A percentile compares a stretch with the other conserved stretches of the same genome.
phyloP scores from a whole-genome alignment of 1,284 basidiomycete species.

The Kwoniella shivajii region DNA sequence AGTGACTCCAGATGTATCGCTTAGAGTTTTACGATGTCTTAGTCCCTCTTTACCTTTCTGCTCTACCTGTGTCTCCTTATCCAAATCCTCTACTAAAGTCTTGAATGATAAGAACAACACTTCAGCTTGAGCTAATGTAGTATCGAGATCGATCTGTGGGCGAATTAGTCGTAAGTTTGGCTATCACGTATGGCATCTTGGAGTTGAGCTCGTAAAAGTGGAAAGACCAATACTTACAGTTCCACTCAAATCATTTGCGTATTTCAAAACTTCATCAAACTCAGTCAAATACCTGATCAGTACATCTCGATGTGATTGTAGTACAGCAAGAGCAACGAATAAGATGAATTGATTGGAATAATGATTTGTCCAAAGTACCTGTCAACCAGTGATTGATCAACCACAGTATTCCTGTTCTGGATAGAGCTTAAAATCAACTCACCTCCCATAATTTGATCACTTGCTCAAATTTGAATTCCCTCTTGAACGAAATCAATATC shows the following conservation, averaged over 20 bases:
- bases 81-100: slow-evolving; percentile 77
- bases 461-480: slow-evolving; percentile 89
- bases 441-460: slow-evolving; percentile 90
- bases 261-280: slow-evolving; percentile 72
- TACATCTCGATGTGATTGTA: slow-evolving; percentile 91
- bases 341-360: slow-evolving; percentile 87
- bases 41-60: slow-evolving; percentile 1
- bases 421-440: slow-evolving; percentile 8
- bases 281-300: slow-evolving; percentile 90
- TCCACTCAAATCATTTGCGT: slow-evolving; percentile 90
- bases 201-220: background rate
- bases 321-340: slow-evolving; percentile 88
- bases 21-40: slow-evolving; percentile 3
- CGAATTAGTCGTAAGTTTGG: background rate
- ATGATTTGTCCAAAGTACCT: slow-evolving; percentile 85
- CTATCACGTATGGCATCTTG: background rate
- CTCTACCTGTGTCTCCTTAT: slow-evolving; percentile 49
- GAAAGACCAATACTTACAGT: slow-evolving; percentile 57
- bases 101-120: slow-evolving; percentile 70
- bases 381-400: background rate
- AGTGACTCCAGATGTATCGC: background rate
- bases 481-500: slow-evolving; percentile 79
- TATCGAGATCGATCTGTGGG: slow-evolving; percentile 77
- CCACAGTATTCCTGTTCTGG: background rate
- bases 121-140: slow-evolving; percentile 88